Base-by-base conservation (phyloP, 2,329 filamentous ascomycete genomes). In the Trichothecium sympodiale region DNA sequence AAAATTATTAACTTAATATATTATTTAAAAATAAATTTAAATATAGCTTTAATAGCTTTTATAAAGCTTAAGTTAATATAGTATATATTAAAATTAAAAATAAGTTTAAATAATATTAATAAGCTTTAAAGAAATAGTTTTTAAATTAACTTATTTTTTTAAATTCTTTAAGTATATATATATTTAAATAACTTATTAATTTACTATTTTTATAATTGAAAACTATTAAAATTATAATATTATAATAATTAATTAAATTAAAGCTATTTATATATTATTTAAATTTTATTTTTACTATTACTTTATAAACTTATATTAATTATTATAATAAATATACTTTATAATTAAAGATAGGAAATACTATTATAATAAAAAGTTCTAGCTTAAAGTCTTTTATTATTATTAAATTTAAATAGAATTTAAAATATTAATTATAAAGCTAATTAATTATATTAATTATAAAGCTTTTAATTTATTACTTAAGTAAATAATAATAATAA, bases 391-490 rank as follows among this genome's bases (percentile, higher is more conserved):
- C n/a, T n/a, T n/a, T n/a, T n/a, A n/a, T n/a, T n/a, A n/a, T n/a
- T n/a, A n/a, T n/a, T n/a, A n/a, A n/a, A n/a, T n/a, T n/a, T n/a
- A 34, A 6, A 34, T 17, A 13, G 5, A 28, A 20, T 28, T 18
- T 28, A 38, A 33, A 15, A 14, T 10, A 17, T 27, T 15, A 28
- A 33, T 17, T 34, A 16, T n/a, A n/a, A n/a, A n/a, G n/a, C n/a
- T n/a, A n/a, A n/a, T 27, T 20, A 17, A 33, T 33, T 18, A 26
- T n/a, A 13, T 9, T 28, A 29, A 26, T 33, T 33, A 34, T 18
- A 18, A n/a, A 28, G 28, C 17, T 33, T 16, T 31, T 15, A 9
- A 26, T 28, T 33, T 26, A 17, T 29, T n/a, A n/a, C n/a, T n/a
- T n/a, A 20, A 17, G 7, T 8, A 29, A n/a, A n/a, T n/a, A n/a